Base-by-base conservation (phyloP, 495 filamentous ascomycete species). In the Beverwykella pulmonaria region DNA sequence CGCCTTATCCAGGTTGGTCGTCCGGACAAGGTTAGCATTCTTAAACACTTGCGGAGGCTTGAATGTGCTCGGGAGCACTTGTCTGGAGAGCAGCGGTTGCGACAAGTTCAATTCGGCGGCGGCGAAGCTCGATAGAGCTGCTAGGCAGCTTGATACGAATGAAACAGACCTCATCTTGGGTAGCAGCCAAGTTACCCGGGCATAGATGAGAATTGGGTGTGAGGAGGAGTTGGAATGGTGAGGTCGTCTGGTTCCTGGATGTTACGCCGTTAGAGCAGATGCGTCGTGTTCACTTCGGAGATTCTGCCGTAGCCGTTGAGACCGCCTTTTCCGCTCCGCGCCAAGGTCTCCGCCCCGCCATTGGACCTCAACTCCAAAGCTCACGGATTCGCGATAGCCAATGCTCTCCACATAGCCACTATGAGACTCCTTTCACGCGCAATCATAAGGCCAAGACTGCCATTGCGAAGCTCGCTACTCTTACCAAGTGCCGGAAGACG, bases 1-100 rank as follows among this genome's bases (percentile, higher is more conserved):
- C 63, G 86, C 88, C 79, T 97, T 97, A 74, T 97, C 93, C 59
- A 97, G 77, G 72, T 96, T 97, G 70, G 92, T 88, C 59, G 90
- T 88, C 63, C 96, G 90, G 58, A 98, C 87, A 25, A 97, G 75
- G 77, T 98, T 98, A 69, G 84, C 82, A 77, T 98, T 96, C 77
- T 92, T 90, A 79, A 95, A 98, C 48, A 91, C 89, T 74, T 90
- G 90, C 15, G 92, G 87, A 39, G 93, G 93, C 77, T 85, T 92
- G 82, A 97, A 97, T 53, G 83, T 85, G 71, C 81, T 75, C 27
- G 89, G 84, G 19, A 92, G 84, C 66, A 83, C 79, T 63, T 83
- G 75, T 68, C 75, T 79, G 20, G 81, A 82, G n/a, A 74, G 71
- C 49, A 79, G 73, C 19, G 80, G 77, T 64, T 73, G 64, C 34